Evolutionary conservation across 352 stramenopile genomes (phyloP).

Genomic region (Globisporangium mamillatum): DNA sequence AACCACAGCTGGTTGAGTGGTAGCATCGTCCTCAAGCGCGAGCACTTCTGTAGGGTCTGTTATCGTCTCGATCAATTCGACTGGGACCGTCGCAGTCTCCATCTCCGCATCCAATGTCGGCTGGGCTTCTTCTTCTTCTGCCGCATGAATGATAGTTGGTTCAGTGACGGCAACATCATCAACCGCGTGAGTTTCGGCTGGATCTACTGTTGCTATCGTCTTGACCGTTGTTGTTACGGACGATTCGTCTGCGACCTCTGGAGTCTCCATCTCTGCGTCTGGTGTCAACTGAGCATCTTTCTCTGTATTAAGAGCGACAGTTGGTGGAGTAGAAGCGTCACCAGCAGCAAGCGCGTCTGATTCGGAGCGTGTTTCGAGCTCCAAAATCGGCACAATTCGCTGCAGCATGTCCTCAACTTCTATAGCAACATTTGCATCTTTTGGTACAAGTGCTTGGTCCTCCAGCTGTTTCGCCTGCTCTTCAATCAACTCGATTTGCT

Average conservation of each 20-base stretch:
- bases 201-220: not conserved
- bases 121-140: not conserved
- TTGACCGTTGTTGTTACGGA: not conserved
- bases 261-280: not conserved
- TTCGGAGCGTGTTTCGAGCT: not conserved
- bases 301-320: not conserved
- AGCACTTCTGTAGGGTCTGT: not conserved
- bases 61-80: not conserved
- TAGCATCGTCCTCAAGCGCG: not conserved
- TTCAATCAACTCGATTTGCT: not conserved
- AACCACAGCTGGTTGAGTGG: not conserved
- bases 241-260: not conserved
- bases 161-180: not conserved
- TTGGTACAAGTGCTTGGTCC: not conserved
- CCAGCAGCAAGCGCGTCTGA: not conserved
- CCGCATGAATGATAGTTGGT: not conserved
- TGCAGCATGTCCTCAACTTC: not conserved
- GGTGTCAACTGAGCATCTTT: not conserved
- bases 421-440: not conserved
- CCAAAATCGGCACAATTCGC: not conserved
- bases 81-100: not conserved
- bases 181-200: not conserved
- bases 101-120: not conserved
- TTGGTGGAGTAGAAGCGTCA: no score
- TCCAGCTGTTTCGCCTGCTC: not conserved